Conservation (phyloP, 495 filamentous ascomycete species). For the Sphaerosporella brunnea region DNA sequence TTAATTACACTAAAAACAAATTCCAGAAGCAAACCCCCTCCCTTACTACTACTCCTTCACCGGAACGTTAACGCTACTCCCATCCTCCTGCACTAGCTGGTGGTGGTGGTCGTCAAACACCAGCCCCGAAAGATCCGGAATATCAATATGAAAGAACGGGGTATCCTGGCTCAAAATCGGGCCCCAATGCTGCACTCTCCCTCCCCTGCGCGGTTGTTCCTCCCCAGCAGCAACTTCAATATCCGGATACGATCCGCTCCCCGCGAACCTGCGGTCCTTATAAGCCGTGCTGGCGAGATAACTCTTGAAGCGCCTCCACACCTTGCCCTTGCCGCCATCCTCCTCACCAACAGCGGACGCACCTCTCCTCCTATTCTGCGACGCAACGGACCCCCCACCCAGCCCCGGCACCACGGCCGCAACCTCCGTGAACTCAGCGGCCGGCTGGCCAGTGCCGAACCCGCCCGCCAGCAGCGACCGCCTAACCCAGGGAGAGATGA, state of each 20-base stretch:
- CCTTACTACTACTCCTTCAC: too few species aligned
- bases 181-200: slow-evolving; percentile 23
- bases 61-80: too few species aligned
- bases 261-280: slow-evolving; percentile 16
- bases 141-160: slow-evolving; percentile 37
- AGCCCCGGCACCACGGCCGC: slow-evolving; percentile 10
- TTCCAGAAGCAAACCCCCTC: too few species aligned
- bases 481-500: slow-evolving; percentile 34
- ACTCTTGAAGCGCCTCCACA: slow-evolving; percentile 10
- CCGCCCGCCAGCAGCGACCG: slow-evolving; percentile 33
- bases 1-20: too few species aligned
- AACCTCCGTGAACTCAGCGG: slow-evolving; percentile 9
- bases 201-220: too few species aligned
- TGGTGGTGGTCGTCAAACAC: background rate
- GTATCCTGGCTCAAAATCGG: slow-evolving; percentile 33
- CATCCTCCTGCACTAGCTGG: too few species aligned
- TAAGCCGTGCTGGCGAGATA: slow-evolving; percentile 14
- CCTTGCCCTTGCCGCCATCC: background rate
- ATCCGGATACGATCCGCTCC: slow-evolving; percentile 18
- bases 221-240: slow-evolving; percentile 18
- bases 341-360: slow-evolving; percentile 5
- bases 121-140: slow-evolving; percentile 16
- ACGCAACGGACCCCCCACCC: background rate
- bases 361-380: slow-evolving; percentile 3
- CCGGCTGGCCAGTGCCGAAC: slow-evolving; percentile 28